phyloP scores from a whole-genome alignment of 192 early-diverging fungal genomes.

The Bifiguratus adelaidae region DNA sequence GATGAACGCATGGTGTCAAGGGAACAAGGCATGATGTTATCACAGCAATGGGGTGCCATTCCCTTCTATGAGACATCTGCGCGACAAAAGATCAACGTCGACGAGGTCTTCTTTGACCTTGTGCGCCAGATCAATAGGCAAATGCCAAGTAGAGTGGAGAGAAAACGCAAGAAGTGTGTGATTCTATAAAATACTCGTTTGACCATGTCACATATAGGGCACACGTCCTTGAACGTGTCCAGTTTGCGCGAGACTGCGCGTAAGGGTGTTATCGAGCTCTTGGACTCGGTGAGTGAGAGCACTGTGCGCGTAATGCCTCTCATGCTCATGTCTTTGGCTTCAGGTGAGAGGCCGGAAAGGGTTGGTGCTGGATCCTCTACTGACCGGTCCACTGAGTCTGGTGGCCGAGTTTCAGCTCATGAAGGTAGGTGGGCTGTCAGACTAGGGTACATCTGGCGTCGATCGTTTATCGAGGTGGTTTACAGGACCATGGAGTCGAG shows the following conservation, averaged over 20 bases:
- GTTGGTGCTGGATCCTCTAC: slow-evolving; percentile 75
- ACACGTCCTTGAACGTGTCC: slow-evolving; percentile 36
- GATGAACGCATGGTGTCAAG: slow-evolving; percentile 53
- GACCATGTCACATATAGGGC: slow-evolving; percentile 30
- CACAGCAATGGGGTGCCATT: slow-evolving; percentile 52
- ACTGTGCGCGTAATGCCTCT: background rate
- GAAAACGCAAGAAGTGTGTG: no score
- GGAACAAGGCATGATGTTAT: slow-evolving; percentile 55
- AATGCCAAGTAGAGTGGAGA: no score
- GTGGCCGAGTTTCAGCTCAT: slow-evolving; percentile 82
- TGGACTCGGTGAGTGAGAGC: slow-evolving; percentile 58
- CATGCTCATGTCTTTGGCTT: background rate
- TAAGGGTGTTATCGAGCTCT: slow-evolving; percentile 51
- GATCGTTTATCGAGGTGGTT: background rate
- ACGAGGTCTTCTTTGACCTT: slow-evolving; percentile 87
- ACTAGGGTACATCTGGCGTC: background rate
- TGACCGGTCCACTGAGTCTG: slow-evolving; percentile 75
- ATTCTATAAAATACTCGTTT: no score
- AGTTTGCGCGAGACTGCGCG: slow-evolving; percentile 48
- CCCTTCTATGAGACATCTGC: slow-evolving; percentile 86
- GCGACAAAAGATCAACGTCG: slow-evolving; percentile 76
- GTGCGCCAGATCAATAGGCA: slow-evolving; percentile 83
- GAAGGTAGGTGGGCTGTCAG: slow-evolving; percentile 36
- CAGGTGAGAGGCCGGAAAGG: slow-evolving; percentile 85
- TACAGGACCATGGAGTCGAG: slow-evolving; percentile 89